Percentiles rank a stretch among this genome's conserved stretches.
Evolutionary conservation across 106 monocot genomes (phyloP).

Genomic region (Phalaenopsis equestris): DNA sequence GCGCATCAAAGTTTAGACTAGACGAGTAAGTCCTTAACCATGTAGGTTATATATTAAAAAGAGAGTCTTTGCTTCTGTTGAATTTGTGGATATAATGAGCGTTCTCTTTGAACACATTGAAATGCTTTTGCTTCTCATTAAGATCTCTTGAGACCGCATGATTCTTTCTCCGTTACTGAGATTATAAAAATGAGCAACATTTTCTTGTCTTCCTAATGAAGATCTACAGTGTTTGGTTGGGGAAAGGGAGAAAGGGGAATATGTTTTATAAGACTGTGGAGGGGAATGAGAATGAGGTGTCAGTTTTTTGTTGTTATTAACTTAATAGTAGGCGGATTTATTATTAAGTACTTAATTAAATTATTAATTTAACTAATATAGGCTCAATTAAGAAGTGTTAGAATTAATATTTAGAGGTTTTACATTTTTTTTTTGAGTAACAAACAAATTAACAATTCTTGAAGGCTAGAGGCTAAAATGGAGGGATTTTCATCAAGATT

Average conservation of each 20-base stretch:
- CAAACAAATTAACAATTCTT: too few species aligned
- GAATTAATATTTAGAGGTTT: too few species aligned
- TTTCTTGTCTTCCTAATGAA: background rate
- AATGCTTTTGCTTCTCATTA: conserved; percentile 37
- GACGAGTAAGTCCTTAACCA: too few species aligned
- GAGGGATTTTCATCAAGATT: too few species aligned
- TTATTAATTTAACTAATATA: too few species aligned
- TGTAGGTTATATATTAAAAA: background rate
- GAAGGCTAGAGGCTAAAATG: too few species aligned
- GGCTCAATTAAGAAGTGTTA: too few species aligned
- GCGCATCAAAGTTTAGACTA: too few species aligned
- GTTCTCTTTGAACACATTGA: conserved; percentile 56
- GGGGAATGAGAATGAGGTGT: background rate
- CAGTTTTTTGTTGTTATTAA: background rate
- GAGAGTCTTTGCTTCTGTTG: conserved; percentile 21
- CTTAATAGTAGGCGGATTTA: background rate
- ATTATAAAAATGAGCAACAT: background rate
- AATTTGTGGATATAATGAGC: conserved; percentile 31
- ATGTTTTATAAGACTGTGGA: background rate
- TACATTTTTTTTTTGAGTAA: too few species aligned
- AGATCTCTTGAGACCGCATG: conserved; percentile 33
- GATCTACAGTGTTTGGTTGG: background rate
- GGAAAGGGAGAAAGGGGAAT: background rate
- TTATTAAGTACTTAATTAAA: too few species aligned
- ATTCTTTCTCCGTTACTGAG: conserved; percentile 37